Conservation (phyloP, 495 filamentous ascomycete species). For the Filosporella fistucella region DNA sequence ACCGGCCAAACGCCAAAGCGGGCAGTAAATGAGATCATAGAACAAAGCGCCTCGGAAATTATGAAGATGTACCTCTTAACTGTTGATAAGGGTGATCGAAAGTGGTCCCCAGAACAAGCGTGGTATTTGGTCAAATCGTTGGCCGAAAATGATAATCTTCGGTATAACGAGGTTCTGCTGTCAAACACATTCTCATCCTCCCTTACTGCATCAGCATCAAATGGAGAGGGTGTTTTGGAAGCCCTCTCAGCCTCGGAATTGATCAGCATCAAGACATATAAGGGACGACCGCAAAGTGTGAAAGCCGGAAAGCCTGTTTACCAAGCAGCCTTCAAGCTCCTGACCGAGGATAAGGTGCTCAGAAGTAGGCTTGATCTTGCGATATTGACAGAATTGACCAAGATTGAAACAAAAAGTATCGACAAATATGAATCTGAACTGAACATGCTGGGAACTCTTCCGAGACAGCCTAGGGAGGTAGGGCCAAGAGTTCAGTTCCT, state of each 20-base stretch:
- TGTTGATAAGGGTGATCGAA: conserved; percentile 39
- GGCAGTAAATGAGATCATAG: conserved; percentile 86
- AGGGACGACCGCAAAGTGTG: conserved; percentile 73
- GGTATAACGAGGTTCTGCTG: conserved; percentile 81
- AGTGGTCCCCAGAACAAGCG: conserved; percentile 80
- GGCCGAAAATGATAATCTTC: conserved; percentile 51
- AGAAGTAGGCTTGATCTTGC: conserved; percentile 69
- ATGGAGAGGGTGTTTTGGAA: conserved; percentile 67
- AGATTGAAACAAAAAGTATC: conserved; percentile 68
- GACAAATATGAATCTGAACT: conserved; percentile 80
- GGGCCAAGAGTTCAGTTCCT: conserved; percentile 62
- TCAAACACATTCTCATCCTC: conserved; percentile 63
- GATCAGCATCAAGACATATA: conserved; percentile 65
- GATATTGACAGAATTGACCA: conserved; percentile 59
- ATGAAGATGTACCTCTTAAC: conserved; percentile 84
- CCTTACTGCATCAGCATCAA: conserved; percentile 30
- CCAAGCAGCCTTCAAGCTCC: conserved; percentile 68
- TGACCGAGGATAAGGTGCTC: conserved; percentile 70
- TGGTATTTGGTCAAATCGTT: conserved; percentile 83
- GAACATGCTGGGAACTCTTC: conserved; percentile 52
- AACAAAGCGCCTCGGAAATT: conserved; percentile 83
- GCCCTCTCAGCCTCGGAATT: conserved; percentile 84
- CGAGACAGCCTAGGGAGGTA: conserved; percentile 59
- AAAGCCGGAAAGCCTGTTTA: conserved; percentile 85
- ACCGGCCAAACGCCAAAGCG: conserved; percentile 78